phyloP scores from a whole-genome alignment of 768 basidiomycete genomes.

The Candolleomyces aberdarensis region DNA sequence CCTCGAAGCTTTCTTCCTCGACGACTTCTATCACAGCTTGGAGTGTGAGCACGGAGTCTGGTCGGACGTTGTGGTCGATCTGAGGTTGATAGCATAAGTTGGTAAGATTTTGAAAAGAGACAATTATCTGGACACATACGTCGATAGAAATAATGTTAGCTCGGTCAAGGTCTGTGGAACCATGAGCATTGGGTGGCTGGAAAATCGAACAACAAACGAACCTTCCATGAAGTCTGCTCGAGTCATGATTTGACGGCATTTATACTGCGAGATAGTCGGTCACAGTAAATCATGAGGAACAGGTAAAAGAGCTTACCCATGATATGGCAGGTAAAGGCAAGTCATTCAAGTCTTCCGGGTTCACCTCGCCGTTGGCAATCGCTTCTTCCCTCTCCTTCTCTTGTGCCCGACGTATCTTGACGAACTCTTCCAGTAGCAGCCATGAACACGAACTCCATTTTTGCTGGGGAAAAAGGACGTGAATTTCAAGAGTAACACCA shows the following conservation, averaged over 20 bases:
- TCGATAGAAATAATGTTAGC: conserved; percentile 51
- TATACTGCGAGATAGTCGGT: conserved; percentile 38
- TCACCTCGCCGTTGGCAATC: conserved; percentile 31
- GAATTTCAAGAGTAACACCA: not conserved
- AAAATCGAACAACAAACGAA: not conserved
- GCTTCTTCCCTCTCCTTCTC: conserved; percentile 39
- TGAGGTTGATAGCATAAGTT: conserved; percentile 20
- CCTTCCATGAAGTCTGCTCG: conserved; percentile 74
- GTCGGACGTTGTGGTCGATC: conserved; percentile 73
- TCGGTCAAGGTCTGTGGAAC: not conserved
- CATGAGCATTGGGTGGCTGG: not conserved
- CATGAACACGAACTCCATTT: conserved; percentile 83
- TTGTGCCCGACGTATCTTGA: conserved; percentile 53
- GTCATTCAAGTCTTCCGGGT: conserved; percentile 28
- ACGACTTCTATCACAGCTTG: conserved; percentile 71
- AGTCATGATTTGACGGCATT: conserved; percentile 80
- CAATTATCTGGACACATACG: conserved; percentile 26
- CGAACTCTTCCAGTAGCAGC: conserved; percentile 73
- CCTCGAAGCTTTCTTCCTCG: conserved; percentile 74
- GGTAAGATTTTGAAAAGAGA: no score
- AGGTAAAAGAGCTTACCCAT: conserved; percentile 40
- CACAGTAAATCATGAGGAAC: not conserved
- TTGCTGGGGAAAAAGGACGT: conserved; percentile 41
- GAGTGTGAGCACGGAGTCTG: conserved; percentile 76
- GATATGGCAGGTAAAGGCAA: conserved; percentile 62